Percentiles rank a stretch among this genome's conserved stretches.
phyloP scores from a whole-genome alignment of 2,329 filamentous ascomycete species.

The Aspergillus cejpii region DNA sequence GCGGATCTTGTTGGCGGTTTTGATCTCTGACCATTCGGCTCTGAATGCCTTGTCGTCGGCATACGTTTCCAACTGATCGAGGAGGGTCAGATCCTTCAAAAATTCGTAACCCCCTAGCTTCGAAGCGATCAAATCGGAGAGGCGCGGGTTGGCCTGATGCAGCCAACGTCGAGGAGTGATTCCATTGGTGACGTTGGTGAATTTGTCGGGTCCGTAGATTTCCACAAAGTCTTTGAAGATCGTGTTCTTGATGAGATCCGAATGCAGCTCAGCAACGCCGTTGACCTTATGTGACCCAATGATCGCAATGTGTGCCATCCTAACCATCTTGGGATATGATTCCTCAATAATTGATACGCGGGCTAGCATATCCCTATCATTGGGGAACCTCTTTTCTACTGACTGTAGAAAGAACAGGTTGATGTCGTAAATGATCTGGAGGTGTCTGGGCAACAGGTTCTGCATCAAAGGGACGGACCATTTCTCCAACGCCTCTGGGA shows the following conservation, averaged over 20 bases:
- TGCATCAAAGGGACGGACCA: constrained; percentile 93
- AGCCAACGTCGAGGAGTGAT: constrained; percentile 95
- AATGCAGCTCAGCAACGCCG: constrained; percentile 94
- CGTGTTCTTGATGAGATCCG: constrained; percentile 96
- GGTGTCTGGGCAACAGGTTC: constrained; percentile 83
- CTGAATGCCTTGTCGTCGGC: constrained; percentile 84
- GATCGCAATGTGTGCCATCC: constrained; percentile 92
- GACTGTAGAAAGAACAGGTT: constrained; percentile 87
- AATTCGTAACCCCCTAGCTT: constrained; percentile 79
- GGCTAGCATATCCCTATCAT: constrained; percentile 75
- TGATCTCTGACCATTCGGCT: constrained; percentile 93
- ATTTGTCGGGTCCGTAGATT: constrained; percentile 93
- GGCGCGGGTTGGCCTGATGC: constrained; percentile 88
- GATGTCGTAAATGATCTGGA: constrained; percentile 98
- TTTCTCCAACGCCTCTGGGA: constrained; percentile 95
- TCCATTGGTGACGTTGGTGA: constrained; percentile 97
- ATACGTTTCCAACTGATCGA: constrained; percentile 79
- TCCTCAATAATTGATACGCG: constrained; percentile 98
- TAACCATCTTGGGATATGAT: constrained; percentile 92
- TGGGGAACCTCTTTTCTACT: constrained; percentile 85
- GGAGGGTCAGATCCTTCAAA: constrained; percentile 79
- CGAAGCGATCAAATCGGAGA: constrained; percentile 85
- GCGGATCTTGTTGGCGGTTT: constrained; percentile 88
- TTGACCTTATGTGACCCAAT: constrained; percentile 99
- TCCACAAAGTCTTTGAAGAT: constrained; percentile 98